A percentile compares a stretch with the other conserved stretches of the same genome.
phyloP scores from a whole-genome alignment of 306 rosid genomes.

The Cucurbita pepo region DNA sequence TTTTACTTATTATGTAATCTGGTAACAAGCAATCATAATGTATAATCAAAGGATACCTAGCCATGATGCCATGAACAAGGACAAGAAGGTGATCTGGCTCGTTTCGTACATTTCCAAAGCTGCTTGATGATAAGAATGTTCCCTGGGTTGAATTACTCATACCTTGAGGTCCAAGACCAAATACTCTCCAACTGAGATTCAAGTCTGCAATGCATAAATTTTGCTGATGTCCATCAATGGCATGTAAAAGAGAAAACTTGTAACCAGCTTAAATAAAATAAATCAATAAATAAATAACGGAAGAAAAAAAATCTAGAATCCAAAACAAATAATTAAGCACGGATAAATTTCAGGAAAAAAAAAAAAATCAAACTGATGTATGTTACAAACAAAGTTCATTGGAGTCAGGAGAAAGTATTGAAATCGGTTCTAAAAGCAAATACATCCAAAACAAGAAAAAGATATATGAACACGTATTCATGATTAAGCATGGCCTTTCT shows the following conservation, averaged over 20 bases:
- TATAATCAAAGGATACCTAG: conserved; percentile 42
- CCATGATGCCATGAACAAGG: conserved; percentile 91
- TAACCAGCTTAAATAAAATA: neutral
- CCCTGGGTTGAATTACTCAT: conserved; percentile 44
- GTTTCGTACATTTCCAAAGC: conserved; percentile 18
- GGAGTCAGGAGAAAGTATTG: neutral
- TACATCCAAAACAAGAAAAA: neutral
- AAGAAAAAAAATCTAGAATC: neutral
- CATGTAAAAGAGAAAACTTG: neutral
- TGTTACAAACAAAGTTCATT: neutral
- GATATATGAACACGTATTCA: neutral
- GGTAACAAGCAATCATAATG: neutral
- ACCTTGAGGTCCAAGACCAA: conserved; percentile 33
- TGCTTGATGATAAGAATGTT: conserved; percentile 20
- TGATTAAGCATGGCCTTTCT: neutral
- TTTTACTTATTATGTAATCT: neutral
- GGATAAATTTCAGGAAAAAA: neutral
- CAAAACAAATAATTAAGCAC: neutral
- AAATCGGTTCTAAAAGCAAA: neutral
- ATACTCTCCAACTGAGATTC: conserved; percentile 38
- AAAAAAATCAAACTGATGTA: neutral
- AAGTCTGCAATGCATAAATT: conserved; percentile 34
- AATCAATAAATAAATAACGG: neutral
- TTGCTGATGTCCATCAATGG: conserved; percentile 8
- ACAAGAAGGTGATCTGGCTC: conserved; percentile 88